Evolutionary conservation across 371 early-diverging fungal genomes (phyloP).

Genomic region (Batkoa obscura): DNA sequence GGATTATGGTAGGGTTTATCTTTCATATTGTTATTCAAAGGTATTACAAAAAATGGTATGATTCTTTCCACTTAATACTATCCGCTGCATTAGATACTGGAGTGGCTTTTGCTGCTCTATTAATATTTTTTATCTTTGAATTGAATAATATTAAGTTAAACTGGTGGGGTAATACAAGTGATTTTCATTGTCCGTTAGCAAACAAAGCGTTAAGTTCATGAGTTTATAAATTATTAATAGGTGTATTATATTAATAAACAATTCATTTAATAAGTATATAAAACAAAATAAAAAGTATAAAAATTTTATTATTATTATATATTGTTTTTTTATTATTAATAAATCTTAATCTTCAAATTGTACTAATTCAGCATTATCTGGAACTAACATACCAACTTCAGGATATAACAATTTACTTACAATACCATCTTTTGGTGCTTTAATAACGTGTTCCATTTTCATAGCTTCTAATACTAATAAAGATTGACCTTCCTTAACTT

Average conservation of each 20-base stretch:
- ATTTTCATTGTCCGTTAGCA: neutral
- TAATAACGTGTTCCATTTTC: constrained; percentile 95
- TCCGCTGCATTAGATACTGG: constrained; percentile 18
- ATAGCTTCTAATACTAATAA: constrained; percentile 86
- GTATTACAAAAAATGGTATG: constrained; percentile 15
- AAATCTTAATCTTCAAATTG: constrained; percentile 28
- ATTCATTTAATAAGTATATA: too few species aligned
- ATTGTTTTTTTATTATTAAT: too few species aligned
- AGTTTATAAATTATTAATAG: too few species aligned
- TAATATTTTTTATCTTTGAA: neutral
- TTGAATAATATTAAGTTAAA: neutral
- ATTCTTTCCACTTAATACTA: constrained; percentile 16
- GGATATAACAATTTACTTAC: constrained; percentile 48
- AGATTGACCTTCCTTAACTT: constrained; percentile 61
- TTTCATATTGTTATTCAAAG: constrained; percentile 13
- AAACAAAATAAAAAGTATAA: too few species aligned
- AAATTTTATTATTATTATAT: too few species aligned
- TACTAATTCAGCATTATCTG: constrained; percentile 64
- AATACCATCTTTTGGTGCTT: constrained; percentile 57
- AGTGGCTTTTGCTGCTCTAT: neutral
- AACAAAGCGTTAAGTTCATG: neutral
- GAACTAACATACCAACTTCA: constrained; percentile 73
- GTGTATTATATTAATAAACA: too few species aligned
- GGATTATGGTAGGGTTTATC: constrained; percentile 14
- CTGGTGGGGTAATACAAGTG: neutral